Conservation (phyloP, 495 filamentous ascomycete genomes). For the Penicillium desertorum region DNA sequence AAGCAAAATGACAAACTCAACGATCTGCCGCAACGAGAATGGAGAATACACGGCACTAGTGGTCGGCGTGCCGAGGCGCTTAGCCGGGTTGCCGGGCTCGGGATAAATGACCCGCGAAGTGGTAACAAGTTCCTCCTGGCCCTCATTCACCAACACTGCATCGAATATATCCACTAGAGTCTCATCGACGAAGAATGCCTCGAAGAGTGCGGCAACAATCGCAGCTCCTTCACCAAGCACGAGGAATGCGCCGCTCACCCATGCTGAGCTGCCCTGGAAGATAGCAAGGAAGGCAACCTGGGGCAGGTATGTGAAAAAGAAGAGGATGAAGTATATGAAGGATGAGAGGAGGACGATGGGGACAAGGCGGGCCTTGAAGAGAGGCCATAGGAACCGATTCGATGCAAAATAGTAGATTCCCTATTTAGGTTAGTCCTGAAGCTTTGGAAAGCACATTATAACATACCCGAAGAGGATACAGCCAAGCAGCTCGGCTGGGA, state of each 20-base stretch:
- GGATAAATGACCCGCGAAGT: constrained; percentile 55
- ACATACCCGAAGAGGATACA: constrained; percentile 56
- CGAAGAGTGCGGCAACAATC: constrained; percentile 61
- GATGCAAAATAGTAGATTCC: constrained; percentile 60
- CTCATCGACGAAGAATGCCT: constrained; percentile 68
- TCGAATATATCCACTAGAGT: constrained; percentile 69
- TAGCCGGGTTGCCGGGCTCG: constrained; percentile 51
- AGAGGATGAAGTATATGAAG: constrained; percentile 61
- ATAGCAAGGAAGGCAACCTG: constrained; percentile 64
- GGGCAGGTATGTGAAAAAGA: constrained; percentile 60
- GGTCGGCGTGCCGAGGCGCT: constrained; percentile 58
- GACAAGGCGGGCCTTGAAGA: constrained; percentile 58
- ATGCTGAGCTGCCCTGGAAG: constrained; percentile 60
- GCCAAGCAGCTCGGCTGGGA: constrained; percentile 47
- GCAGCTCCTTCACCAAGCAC: constrained; percentile 66
- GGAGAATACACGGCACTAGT: constrained; percentile 60
- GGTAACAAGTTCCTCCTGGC: constrained; percentile 55
- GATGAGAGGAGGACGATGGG: constrained; percentile 58
- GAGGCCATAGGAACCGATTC: constrained; percentile 63
- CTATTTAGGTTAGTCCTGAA: constrained; percentile 29
- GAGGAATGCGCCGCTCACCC: constrained; percentile 62
- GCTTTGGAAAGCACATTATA: background rate
- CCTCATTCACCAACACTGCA: constrained; percentile 59
- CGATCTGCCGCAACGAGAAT: constrained; percentile 71
- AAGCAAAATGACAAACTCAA: constrained; percentile 70